Conservation (phyloP, 495 filamentous ascomycete species). For the Penicillium argentinense region DNA sequence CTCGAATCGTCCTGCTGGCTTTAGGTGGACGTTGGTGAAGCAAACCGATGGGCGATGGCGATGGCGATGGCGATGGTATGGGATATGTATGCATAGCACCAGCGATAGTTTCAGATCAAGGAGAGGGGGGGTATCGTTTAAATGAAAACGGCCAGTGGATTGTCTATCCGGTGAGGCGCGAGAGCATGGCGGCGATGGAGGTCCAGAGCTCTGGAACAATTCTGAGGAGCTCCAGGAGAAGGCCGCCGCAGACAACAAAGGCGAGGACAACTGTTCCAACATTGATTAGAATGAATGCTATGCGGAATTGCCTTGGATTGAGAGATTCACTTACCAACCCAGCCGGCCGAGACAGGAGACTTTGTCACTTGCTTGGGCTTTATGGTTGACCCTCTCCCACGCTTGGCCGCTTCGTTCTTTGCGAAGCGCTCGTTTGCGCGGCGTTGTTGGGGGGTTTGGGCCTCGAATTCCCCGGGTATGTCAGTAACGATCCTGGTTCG, state of each 20-base stretch:
- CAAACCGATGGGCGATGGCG: too few species aligned
- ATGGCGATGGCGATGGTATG: not conserved
- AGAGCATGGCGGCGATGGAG: conserved; percentile 27
- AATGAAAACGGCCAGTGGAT: not conserved
- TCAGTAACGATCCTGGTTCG: too few species aligned
- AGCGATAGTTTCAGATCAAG: too few species aligned
- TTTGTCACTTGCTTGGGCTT: conserved; percentile 71
- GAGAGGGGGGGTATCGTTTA: conserved; percentile 21
- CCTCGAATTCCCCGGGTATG: too few species aligned
- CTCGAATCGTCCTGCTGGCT: too few species aligned
- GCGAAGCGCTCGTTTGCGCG: conserved; percentile 83
- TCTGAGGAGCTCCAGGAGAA: conserved; percentile 48
- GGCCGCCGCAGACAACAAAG: conserved; percentile 25
- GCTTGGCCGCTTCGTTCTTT: conserved; percentile 73
- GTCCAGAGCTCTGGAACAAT: conserved; percentile 61
- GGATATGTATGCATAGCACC: too few species aligned
- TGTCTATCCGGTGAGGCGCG: conserved; percentile 20
- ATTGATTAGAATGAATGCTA: not conserved
- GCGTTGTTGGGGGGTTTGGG: conserved; percentile 93
- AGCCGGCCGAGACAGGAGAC: conserved; percentile 74
- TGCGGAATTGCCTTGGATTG: not conserved
- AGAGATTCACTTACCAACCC: conserved; percentile 67
- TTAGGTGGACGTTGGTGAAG: too few species aligned
- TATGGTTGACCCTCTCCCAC: conserved; percentile 73
- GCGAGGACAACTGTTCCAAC: conserved; percentile 18